Evolutionary conservation across 2,329 filamentous ascomycete genomes (phyloP).

Genomic region (Trichocomaceae sp.): DNA sequence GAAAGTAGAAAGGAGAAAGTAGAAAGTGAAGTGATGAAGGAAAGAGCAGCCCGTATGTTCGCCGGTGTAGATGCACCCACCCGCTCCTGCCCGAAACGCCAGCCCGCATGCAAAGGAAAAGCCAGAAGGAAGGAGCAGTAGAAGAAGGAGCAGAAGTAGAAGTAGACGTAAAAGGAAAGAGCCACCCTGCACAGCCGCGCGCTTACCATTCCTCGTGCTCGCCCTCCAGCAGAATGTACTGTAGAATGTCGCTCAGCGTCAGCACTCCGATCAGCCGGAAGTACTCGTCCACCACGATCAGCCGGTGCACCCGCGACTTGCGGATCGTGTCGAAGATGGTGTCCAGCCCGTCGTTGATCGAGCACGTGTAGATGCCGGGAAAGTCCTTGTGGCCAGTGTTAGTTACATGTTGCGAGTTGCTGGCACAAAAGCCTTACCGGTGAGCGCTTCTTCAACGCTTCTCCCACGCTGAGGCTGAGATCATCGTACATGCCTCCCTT

Average conservation of each 20-base stretch:
- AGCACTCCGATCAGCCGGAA: constrained; percentile 81
- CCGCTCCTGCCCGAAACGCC: constrained; percentile 25
- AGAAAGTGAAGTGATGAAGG: background rate
- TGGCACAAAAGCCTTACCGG: too few relatives aligned
- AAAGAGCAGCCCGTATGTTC: background rate
- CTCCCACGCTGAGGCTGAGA: constrained; percentile 75
- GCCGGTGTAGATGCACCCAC: background rate
- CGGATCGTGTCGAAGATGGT: constrained; percentile 96
- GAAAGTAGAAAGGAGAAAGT: too few relatives aligned
- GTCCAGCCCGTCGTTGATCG: constrained; percentile 81
- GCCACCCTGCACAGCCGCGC: constrained; percentile 1
- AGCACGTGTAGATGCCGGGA: constrained; percentile 94
- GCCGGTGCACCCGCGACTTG: constrained; percentile 85
- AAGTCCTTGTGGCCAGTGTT: constrained; percentile 57
- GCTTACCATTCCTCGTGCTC: constrained; percentile 52
- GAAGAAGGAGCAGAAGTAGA: too few relatives aligned
- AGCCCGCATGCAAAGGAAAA: constrained; percentile 26
- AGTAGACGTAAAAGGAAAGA: background rate
- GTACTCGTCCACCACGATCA: constrained; percentile 88
- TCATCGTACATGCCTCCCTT: constrained; percentile 92
- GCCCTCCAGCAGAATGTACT: constrained; percentile 81
- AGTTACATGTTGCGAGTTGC: too few relatives aligned
- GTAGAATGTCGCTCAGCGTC: constrained; percentile 90
- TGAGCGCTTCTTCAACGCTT: constrained; percentile 77
- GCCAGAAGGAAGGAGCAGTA: too few relatives aligned